Evolutionary conservation across 2,329 filamentous ascomycete genomes (phyloP).

Genomic region (Apiospora phragmitis): DNA sequence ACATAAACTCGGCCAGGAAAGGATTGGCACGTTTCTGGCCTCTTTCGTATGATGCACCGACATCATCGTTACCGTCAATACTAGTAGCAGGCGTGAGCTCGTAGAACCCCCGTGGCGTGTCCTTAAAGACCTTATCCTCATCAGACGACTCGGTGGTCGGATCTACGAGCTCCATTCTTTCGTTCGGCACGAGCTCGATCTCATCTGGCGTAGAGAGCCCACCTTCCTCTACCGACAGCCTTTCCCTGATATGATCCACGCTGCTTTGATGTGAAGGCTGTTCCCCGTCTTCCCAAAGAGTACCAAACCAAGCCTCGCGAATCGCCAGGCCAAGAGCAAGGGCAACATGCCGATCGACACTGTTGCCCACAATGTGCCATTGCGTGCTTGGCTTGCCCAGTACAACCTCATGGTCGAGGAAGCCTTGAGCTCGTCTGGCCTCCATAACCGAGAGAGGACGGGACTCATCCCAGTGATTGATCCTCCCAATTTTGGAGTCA

Average conservation of each 20-base stretch:
- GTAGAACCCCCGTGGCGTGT: neutral
- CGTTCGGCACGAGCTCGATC: neutral
- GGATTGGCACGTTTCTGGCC: neutral
- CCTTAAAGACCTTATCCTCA: neutral
- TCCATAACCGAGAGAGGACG: constrained; percentile 67
- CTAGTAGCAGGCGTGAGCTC: neutral
- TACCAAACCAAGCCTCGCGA: constrained; percentile 55
- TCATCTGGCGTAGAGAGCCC: neutral
- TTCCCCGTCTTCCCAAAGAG: constrained; percentile 19
- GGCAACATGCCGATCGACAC: constrained; percentile 69
- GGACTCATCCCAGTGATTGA: constrained; percentile 66
- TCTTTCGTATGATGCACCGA: neutral
- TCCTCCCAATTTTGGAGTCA: constrained; percentile 56
- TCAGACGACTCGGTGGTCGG: neutral
- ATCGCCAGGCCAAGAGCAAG: constrained; percentile 65
- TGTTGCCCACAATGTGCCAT: constrained; percentile 73
- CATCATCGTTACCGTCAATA: neutral
- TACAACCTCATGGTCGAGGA: constrained; percentile 69
- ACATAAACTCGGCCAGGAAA: neutral
- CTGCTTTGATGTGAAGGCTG: neutral
- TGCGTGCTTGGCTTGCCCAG: constrained; percentile 58
- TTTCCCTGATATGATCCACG: neutral
- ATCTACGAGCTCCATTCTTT: neutral
- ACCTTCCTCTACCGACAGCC: neutral
- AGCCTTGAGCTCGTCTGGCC: constrained; percentile 67